Evolutionary conservation across 345 rosid genomes (phyloP).

Genomic region (Salix exigua): DNA sequence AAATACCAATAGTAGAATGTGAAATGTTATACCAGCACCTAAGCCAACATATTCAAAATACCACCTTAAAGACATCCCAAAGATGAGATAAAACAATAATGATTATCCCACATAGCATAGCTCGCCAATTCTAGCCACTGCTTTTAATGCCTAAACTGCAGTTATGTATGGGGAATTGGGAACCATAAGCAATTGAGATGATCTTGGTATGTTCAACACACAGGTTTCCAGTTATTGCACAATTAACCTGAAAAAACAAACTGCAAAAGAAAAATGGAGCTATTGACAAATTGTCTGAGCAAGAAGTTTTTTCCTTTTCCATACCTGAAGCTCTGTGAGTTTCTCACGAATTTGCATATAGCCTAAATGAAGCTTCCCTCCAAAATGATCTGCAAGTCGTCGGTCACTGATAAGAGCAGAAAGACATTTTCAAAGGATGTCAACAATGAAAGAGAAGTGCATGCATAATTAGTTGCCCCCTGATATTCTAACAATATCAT

Average conservation of each 20-base stretch:
- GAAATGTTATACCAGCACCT: constrained; percentile 59
- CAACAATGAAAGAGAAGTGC: constrained; percentile 2
- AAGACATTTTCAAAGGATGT: constrained; percentile 22
- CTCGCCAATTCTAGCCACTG: background rate
- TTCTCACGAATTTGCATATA: constrained; percentile 97
- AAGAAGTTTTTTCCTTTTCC: background rate
- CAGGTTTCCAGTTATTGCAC: background rate
- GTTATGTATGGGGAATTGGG: background rate
- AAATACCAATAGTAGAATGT: constrained; percentile 44
- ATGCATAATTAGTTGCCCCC: constrained; percentile 19
- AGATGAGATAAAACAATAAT: constrained; percentile 10
- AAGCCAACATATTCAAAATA: constrained; percentile 56
- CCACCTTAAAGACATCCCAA: constrained; percentile 32
- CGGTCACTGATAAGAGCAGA: constrained; percentile 75
- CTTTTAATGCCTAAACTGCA: background rate
- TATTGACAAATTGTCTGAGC: background rate
- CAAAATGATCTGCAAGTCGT: constrained; percentile 98
- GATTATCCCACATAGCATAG: constrained; percentile 18
- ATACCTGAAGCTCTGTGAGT: constrained; percentile 86
- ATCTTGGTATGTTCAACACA: background rate
- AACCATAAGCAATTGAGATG: background rate
- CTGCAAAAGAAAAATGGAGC: background rate
- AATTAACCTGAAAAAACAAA: background rate
- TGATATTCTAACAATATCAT: constrained; percentile 46
- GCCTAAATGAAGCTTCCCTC: constrained; percentile 98